These are phyloP conservation scores for Colletotrichum sp. DNA, from an alignment of 2,329 filamentous ascomycete species.

Conservation along the genomic window DNA sequence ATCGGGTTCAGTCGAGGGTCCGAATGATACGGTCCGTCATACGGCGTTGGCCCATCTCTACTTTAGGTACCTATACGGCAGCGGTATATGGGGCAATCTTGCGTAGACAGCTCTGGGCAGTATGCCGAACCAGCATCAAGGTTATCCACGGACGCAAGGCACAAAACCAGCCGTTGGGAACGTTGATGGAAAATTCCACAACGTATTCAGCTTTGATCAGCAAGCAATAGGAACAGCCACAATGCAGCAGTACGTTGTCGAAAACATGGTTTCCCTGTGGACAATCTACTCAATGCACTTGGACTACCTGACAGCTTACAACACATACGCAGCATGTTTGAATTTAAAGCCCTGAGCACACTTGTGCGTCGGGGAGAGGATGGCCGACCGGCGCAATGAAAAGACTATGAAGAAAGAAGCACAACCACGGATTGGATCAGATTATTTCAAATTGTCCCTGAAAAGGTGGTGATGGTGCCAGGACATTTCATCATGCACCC, in stretches of 20 bases:
- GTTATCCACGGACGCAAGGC: background rate
- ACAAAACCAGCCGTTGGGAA: background rate
- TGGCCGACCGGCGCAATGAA: background rate
- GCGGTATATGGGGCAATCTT: background rate
- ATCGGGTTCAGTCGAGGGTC: background rate
- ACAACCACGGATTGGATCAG: conserved; percentile 58
- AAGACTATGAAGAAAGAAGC: background rate
- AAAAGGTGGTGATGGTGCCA: conserved; percentile 68
- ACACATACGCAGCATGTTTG: background rate
- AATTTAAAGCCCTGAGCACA: background rate
- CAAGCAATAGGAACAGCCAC: background rate
- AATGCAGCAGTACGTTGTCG: background rate
- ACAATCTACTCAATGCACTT: background rate
- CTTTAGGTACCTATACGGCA: background rate
- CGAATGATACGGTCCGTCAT: background rate
- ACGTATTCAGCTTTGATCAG: background rate
- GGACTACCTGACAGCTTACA: background rate
- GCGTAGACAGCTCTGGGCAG: background rate
- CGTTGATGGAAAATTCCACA: background rate
- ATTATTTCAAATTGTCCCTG: conserved; percentile 67
- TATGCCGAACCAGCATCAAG: background rate
- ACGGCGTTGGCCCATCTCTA: background rate
- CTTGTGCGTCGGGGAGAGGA: background rate
- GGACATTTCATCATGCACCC: conserved; percentile 70
- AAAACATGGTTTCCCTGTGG: background rate